Percentiles rank a stretch among this genome's conserved stretches.
phyloP scores from a whole-genome alignment of 805 yeast species.

The Candida orba region DNA sequence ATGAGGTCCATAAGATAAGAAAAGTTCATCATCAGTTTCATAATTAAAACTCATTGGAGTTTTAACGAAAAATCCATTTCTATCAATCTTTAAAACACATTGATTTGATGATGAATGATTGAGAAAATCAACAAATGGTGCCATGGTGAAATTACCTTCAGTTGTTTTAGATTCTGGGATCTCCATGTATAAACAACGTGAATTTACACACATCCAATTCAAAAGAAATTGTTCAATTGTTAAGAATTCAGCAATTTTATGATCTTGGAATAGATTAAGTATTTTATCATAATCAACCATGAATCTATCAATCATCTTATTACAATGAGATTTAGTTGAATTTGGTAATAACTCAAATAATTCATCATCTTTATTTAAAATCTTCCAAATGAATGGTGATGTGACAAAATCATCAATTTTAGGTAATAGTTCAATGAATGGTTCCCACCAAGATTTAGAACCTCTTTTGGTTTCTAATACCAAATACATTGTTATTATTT shows the following conservation, averaged over 20 bases:
- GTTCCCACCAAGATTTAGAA: conserved; percentile 51
- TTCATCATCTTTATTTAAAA: conserved; percentile 13
- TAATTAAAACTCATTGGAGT: conserved; percentile 26
- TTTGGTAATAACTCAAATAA: conserved; percentile 37
- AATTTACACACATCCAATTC: conserved; percentile 84
- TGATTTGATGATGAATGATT: conserved; percentile 57
- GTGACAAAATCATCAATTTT: conserved; percentile 39
- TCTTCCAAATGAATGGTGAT: conserved; percentile 61
- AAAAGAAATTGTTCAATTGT: conserved; percentile 35
- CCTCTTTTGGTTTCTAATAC: conserved; percentile 36
- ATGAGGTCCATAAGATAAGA: conserved; percentile 82
- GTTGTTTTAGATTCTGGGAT: conserved; percentile 44
- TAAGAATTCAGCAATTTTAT: neutral
- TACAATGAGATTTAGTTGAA: conserved; percentile 33
- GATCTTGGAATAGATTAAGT: conserved; percentile 10
- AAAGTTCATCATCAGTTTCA: conserved; percentile 46
- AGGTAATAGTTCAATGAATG: conserved; percentile 65
- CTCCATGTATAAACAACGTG: conserved; percentile 81
- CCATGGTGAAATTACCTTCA: conserved; percentile 76
- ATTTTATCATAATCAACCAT: conserved; percentile 26
- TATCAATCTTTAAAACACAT: conserved; percentile 41
- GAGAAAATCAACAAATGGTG: conserved; percentile 83
- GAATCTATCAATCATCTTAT: conserved; percentile 37
- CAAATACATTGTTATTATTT: conserved; percentile 45
- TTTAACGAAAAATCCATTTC: conserved; percentile 47